phyloP scores from a whole-genome alignment of 352 stramenopile species.

The Pythium graminicola region DNA sequence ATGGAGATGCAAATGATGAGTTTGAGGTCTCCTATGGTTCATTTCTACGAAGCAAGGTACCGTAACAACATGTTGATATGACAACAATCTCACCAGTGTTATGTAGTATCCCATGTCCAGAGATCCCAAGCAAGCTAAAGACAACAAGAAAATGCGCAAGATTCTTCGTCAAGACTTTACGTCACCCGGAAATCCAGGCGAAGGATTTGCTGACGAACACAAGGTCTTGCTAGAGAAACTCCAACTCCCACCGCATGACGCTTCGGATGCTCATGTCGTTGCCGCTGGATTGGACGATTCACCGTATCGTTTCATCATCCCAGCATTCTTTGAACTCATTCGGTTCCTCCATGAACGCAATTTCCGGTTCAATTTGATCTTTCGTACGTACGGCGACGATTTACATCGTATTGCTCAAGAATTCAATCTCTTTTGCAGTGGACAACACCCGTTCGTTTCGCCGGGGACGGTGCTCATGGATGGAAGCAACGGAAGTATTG shows the following conservation, averaged over 20 bases:
- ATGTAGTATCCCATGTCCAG: conserved; percentile 55
- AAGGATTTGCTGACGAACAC: conserved; percentile 39
- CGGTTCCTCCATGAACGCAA: conserved; percentile 38
- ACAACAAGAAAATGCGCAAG: conserved; percentile 62
- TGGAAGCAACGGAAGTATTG: conserved; percentile 36
- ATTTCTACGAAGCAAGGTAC: conserved; percentile 55
- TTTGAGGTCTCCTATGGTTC: conserved; percentile 44
- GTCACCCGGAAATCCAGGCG: conserved; percentile 35
- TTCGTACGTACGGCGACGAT: conserved; percentile 71
- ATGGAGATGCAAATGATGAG: background rate
- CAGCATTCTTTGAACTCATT: conserved; percentile 57
- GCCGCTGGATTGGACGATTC: conserved; percentile 36
- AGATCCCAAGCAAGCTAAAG: conserved; percentile 35
- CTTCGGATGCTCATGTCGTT: conserved; percentile 14
- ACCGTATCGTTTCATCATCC: conserved; percentile 55
- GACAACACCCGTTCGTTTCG: conserved; percentile 50
- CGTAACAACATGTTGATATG: too few species aligned
- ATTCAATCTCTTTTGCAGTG: conserved; percentile 75
- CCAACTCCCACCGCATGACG: conserved; percentile 29
- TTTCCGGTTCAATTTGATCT: conserved; percentile 65
- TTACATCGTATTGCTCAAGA: conserved; percentile 58
- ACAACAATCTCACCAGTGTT: too few species aligned
- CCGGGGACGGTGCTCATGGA: conserved; percentile 41
- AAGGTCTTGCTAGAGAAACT: conserved; percentile 41
- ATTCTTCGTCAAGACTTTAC: conserved; percentile 63